Base-by-base conservation (phyloP, 768 basidiomycete genomes). In the Suillus cothurnatus region DNA sequence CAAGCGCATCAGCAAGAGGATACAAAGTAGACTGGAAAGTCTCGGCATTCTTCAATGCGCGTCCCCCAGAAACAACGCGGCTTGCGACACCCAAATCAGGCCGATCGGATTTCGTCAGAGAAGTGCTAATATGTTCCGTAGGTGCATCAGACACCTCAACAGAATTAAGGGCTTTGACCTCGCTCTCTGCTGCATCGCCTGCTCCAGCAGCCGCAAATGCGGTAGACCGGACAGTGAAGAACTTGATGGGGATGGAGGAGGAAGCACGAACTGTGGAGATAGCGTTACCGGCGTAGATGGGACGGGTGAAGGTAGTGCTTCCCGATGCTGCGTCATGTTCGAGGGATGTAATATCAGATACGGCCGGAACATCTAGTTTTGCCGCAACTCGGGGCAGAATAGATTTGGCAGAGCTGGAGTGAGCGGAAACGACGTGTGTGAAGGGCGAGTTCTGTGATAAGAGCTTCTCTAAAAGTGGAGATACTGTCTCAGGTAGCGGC, bases 231-330 rank as follows among this genome's bases (percentile, higher is more conserved):
- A 99, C 93, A 47, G 97, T 97, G 79, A 99, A 94, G 76, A 99
- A 88, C 77, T 99, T 99, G 80, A 95, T 78, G 36, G 86, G 84
- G 71, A 97, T 84, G 61, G 85, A 85, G n/a, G 87, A 85, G 0
- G 88, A 81, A 0, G 92, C 92, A 65, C 89, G 88, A 69, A 99
- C 90, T 50, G 95, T 97, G 31, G 95, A 86, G 63, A 99, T 94
- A 53, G 97, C 97, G 73, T 99, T 99, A 58, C 97, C 97, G 28
- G 97, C 97, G 71, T 99, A 99, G 71, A 99, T 97, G 32, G 94
- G 95, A 31, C 97, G 92, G 6, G 92, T 89, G 76, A 96, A 99
- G 1, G 88, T 93, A 45, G 94, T 94, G 70, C 82, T 85, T 68
- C 91, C 89, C 39, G 88, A 86, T 4, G 88, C 76, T 34, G 78